A percentile compares a stretch with the other conserved stretches of the same genome.
Evolutionary conservation across 225 moss, liverwort and hornwort species (phyloP).

Genomic region (Bryoerythrophyllum caledonicum): DNA sequence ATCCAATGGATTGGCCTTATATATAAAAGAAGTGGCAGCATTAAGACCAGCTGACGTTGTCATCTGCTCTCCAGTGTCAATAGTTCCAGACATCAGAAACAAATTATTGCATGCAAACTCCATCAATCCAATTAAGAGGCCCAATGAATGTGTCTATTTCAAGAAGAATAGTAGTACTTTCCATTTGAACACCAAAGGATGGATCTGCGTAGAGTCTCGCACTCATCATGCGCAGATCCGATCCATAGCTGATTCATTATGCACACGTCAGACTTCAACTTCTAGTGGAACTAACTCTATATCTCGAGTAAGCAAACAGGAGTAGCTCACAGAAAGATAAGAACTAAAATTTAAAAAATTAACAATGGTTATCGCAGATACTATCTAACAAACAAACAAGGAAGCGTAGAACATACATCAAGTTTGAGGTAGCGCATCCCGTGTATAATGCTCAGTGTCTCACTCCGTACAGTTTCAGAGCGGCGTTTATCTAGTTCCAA

Average conservation of each 20-base stretch:
- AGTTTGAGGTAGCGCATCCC: slow-evolving; percentile 99
- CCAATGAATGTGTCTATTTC: background rate
- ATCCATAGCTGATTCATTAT: slow-evolving; percentile 9
- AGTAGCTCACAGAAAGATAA: slow-evolving; percentile 9
- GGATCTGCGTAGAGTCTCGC: background rate
- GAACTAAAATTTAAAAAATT: slow-evolving; percentile 8
- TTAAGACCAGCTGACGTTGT: slow-evolving; percentile 82
- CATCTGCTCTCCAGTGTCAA: slow-evolving; percentile 54
- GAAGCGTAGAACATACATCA: slow-evolving; percentile 57
- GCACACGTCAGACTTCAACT: slow-evolving; percentile 8
- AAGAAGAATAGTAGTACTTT: slow-evolving; percentile 7
- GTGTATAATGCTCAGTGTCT: slow-evolving; percentile 89
- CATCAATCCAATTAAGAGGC: slow-evolving; percentile 19
- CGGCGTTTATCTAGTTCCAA: slow-evolving; percentile 71
- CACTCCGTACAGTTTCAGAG: slow-evolving; percentile 77
- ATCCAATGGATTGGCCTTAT: slow-evolving; percentile 92
- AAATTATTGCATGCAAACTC: slow-evolving; percentile 18
- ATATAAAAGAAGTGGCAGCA: slow-evolving; percentile 91
- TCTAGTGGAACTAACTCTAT: background rate
- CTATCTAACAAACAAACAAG: slow-evolving; percentile 9
- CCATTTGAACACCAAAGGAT: slow-evolving; percentile 7
- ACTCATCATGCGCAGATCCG: slow-evolving; percentile 1
- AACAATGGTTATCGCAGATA: slow-evolving; percentile 9
- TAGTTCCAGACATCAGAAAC: slow-evolving; percentile 15
- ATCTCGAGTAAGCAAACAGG: background rate